Evolutionary conservation across 2,329 filamentous ascomycete species (phyloP).

Genomic region (Fusarium neocosmosporiellum): DNA sequence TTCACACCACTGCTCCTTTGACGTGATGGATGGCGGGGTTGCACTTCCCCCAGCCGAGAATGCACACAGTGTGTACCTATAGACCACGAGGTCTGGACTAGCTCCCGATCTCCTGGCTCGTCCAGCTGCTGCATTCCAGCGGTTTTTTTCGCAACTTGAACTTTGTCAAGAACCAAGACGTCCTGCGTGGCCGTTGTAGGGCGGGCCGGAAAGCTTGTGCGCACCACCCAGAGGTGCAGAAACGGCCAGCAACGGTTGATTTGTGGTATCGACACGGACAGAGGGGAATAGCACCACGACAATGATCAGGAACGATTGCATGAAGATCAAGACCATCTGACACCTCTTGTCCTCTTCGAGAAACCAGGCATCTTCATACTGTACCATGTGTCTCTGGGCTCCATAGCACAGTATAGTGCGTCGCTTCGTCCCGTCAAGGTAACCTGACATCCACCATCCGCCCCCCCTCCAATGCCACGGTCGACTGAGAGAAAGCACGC

Average conservation of each 20-base stretch:
- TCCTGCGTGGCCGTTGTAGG: conserved; percentile 21
- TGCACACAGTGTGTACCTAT: not conserved
- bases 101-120: not conserved
- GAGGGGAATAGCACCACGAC: not conserved
- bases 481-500: not conserved
- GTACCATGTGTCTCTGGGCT: not conserved
- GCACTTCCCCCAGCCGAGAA: not conserved
- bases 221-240: not conserved
- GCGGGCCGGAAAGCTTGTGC: conserved; percentile 10
- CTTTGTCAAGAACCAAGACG: not conserved
- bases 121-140: not conserved
- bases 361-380: not conserved
- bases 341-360: not conserved
- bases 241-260: not conserved
- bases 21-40: conserved; percentile 3
- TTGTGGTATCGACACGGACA: not conserved
- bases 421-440: conserved; percentile 4
- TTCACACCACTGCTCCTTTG: not conserved
- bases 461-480: not conserved
- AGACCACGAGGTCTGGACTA: not conserved
- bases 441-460: not conserved
- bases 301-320: not conserved
- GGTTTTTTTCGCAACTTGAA: not conserved
- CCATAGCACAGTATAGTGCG: conserved; percentile 23
- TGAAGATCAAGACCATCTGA: not conserved